phyloP scores from a whole-genome alignment of 1,139 yeast species.

The Yamadazyma siamensis region DNA sequence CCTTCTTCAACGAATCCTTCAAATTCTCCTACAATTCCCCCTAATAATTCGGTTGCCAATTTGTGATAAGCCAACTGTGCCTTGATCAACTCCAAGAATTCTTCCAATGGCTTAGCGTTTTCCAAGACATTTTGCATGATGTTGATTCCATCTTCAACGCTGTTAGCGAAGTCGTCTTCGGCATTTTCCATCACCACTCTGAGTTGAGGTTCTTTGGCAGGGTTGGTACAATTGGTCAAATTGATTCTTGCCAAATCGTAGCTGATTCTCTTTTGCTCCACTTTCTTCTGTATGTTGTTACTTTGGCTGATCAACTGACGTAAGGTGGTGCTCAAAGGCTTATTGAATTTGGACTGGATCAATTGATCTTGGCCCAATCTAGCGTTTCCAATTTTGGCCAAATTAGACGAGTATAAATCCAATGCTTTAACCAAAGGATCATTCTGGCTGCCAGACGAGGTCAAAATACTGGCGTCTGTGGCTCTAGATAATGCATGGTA shows the following conservation, averaged over 20 bases:
- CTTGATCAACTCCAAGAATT: constrained; percentile 63
- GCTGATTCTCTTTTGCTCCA: constrained; percentile 73
- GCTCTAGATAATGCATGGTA: constrained; percentile 84
- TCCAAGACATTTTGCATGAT: constrained; percentile 82
- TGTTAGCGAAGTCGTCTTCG: constrained; percentile 87
- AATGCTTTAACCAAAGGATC: constrained; percentile 43
- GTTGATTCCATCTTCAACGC: constrained; percentile 84
- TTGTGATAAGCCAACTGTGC: constrained; percentile 87
- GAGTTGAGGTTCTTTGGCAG: constrained; percentile 72
- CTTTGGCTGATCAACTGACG: constrained; percentile 65
- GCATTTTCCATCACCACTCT: constrained; percentile 79
- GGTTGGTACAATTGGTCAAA: constrained; percentile 63
- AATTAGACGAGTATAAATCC: constrained; percentile 41
- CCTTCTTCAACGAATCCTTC: constrained; percentile 57
- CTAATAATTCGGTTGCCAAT: constrained; percentile 68
- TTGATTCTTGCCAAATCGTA: constrained; percentile 75
- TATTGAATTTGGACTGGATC: constrained; percentile 68
- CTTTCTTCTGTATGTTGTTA: constrained; percentile 67
- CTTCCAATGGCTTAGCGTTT: constrained; percentile 68
- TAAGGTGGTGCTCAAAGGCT: constrained; percentile 61
- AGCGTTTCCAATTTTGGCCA: constrained; percentile 74
- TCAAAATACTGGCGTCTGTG: constrained; percentile 51
- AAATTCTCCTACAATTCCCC: constrained; percentile 61
- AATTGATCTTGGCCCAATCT: constrained; percentile 80
- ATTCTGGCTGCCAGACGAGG: constrained; percentile 42